These are phyloP conservation scores for Raddia distichophylla DNA, from an alignment of 176 grass and related monocot genomes.

Conservation along the genomic window DNA sequence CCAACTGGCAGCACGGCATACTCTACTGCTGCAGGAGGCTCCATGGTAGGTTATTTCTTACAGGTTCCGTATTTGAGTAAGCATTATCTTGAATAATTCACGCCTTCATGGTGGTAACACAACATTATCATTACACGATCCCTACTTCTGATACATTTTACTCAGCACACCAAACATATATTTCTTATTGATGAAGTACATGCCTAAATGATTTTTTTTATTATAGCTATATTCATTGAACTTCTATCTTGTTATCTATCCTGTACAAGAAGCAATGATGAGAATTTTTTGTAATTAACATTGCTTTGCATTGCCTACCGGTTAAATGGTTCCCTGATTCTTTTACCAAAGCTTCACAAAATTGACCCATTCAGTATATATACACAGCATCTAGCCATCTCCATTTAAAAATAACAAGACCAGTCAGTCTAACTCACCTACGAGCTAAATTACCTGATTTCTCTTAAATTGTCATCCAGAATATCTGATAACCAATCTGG, in stretches of 20 bases:
- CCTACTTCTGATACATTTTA: constrained; percentile 13
- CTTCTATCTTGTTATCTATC: background rate
- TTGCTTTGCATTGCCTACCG: constrained; percentile 9
- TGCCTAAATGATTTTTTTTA: constrained; percentile 18
- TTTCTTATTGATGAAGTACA: constrained; percentile 24
- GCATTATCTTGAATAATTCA: background rate
- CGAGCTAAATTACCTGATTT: background rate
- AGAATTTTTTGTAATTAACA: constrained; percentile 3
- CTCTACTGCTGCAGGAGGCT: constrained; percentile 96
- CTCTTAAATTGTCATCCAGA: background rate
- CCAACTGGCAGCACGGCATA: constrained; percentile 97
- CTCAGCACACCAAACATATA: background rate
- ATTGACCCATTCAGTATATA: background rate
- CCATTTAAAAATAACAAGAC: background rate
- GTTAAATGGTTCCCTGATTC: background rate
- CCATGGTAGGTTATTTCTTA: constrained; percentile 68
- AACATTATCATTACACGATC: background rate
- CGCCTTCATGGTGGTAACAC: constrained; percentile 23
- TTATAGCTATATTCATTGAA: constrained; percentile 22
- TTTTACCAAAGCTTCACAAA: background rate
- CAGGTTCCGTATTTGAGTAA: background rate
- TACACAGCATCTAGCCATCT: constrained; percentile 10
- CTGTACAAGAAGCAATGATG: background rate
- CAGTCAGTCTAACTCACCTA: background rate
- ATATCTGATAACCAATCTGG: constrained; percentile 11